Evolutionary conservation across 2,329 filamentous ascomycete species (phyloP), one percentile per base, ranked within the genome.

Genomic region (Colletotrichum musae): DNA sequence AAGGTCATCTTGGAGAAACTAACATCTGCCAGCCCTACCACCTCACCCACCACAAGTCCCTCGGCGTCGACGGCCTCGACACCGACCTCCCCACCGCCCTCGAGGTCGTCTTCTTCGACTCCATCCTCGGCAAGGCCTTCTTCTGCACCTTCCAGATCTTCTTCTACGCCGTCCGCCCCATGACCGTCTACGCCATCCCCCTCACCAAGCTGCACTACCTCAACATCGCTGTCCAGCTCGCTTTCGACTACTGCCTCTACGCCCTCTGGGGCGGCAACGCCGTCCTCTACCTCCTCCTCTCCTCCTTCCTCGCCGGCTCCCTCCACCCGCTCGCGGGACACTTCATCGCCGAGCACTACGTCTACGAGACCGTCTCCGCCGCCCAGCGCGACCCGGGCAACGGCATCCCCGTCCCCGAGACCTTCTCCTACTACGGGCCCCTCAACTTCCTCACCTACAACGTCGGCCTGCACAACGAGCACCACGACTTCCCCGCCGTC

Each of bases 61-160:
- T 99, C 60, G 96, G 96, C 71, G 95, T 99, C 58, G 94, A 97
- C 76, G 96, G 96, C 65, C 89, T 99, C 51, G 96, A 99, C 80
- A 97, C 95, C 52, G 96, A 99, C 78, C 91, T 99, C 32, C 96
- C 96, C 26, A 98, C 96, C 18, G 90, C 93, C 57, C 82, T 98
- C 58, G 96, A 99, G 84, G 95, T 94, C 72, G 83, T 97, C 78
- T 92, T 99, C 80, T 91, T 99, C 76, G 93, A 99, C 85, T 98
- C 94, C 7, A 91, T 99, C 75, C 89, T 95, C 18, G 96, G 96
- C 80, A 99, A 99, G 84, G 92, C 96, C 73, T 99, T 99, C 86
- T 99, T 99, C 88, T 95, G 93, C 84, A 99, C 96, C 74, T 99
- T 98, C 85, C 96, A 99, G 83, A 98, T 99, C 81, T 89, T 99